These are phyloP conservation scores for Dipodascus albidus DNA, from an alignment of 805 yeast species.

Conservation along the genomic window DNA sequence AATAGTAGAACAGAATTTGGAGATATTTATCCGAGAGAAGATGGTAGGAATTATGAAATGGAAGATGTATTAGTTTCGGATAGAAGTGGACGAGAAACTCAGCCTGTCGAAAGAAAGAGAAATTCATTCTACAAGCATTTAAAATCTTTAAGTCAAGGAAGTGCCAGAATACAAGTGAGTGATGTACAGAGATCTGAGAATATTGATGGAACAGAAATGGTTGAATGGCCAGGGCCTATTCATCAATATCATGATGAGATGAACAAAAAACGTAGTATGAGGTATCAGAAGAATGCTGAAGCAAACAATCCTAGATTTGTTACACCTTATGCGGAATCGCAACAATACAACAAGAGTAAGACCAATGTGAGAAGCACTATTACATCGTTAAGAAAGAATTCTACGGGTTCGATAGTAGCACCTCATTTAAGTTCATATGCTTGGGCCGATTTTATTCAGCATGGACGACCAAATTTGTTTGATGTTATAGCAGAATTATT, in stretches of 20 bases:
- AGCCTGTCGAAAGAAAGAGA: not conserved
- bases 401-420: slow-evolving; percentile 6
- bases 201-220: not conserved
- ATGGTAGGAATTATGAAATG: not conserved
- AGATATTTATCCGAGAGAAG: not conserved
- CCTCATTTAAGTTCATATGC: not conserved
- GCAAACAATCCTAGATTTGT: not conserved
- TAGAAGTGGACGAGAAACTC: not conserved
- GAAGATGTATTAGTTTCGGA: not conserved
- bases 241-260: slow-evolving; percentile 1
- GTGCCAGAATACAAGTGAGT: not conserved
- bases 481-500: slow-evolving; percentile 30
- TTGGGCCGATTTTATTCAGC: slow-evolving; percentile 7
- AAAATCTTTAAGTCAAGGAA: not conserved
- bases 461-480: slow-evolving; percentile 35
- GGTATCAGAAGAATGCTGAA: slow-evolving; percentile 1
- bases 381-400: slow-evolving; percentile 6
- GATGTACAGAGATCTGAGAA: not conserved
- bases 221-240: not conserved
- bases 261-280: not conserved
- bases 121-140: not conserved
- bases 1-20: not conserved
- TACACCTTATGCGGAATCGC: not conserved
- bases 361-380: not conserved
- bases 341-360: slow-evolving; percentile 1